Evolutionary conservation across 768 basidiomycete genomes (phyloP).

Genomic region (Podaxis sp.): DNA sequence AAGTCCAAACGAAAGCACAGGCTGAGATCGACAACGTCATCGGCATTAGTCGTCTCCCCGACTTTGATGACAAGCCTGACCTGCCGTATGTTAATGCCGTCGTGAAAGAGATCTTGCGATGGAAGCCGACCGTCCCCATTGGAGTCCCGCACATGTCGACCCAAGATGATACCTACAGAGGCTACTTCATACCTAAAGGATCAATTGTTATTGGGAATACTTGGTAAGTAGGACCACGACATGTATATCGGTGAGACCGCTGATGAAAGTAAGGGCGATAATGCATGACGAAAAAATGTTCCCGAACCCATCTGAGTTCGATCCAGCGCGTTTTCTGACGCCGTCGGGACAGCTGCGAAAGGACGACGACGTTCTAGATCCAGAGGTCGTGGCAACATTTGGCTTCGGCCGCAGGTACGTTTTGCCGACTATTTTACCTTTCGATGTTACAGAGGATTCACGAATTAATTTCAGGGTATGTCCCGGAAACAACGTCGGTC

Average conservation of each 20-base stretch:
- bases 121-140: constrained; percentile 26
- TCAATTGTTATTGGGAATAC: constrained; percentile 28
- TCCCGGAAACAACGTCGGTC: background rate
- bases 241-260: background rate
- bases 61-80: constrained; percentile 29
- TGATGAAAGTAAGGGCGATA: background rate
- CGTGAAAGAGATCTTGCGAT: constrained; percentile 32
- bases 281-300: constrained; percentile 20
- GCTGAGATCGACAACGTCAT: constrained; percentile 40
- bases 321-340: constrained; percentile 20
- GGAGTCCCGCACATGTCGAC: constrained; percentile 26
- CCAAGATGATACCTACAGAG: constrained; percentile 40
- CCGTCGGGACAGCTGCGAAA: constrained; percentile 7
- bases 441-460: background rate
- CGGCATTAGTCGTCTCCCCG: constrained; percentile 29
- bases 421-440: background rate
- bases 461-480: background rate
- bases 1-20: constrained; percentile 35
- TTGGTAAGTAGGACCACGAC: constrained; percentile 18
- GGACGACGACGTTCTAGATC: constrained; percentile 1
- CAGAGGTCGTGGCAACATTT: constrained; percentile 10
- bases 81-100: constrained; percentile 36
- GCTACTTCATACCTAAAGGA: constrained; percentile 39
- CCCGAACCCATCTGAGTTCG: constrained; percentile 22
- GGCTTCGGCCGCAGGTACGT: constrained; percentile 17